Conservation (phyloP, 2,329 filamentous ascomycete genomes). For the Colletotrichum sp. region DNA sequence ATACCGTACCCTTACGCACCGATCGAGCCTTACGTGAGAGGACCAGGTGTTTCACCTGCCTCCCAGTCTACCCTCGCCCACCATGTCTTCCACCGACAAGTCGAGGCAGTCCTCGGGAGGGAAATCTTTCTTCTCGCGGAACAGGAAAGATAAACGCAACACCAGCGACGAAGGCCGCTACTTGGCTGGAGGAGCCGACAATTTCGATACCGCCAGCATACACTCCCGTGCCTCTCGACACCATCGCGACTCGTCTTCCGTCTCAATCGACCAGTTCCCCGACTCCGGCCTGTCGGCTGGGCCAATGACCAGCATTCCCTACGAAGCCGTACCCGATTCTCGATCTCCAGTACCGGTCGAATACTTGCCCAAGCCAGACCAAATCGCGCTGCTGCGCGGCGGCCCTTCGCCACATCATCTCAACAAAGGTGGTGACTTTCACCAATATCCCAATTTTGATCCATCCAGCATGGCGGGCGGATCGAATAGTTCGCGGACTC, state of each 20-base stretch:
- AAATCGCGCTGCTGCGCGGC: conserved; percentile 68
- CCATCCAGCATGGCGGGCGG: conserved; percentile 52
- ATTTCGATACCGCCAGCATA: conserved; percentile 63
- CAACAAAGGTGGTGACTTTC: conserved; percentile 81
- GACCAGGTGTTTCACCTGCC: conserved; percentile 22
- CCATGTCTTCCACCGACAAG: conserved; percentile 75
- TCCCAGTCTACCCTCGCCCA: conserved; percentile 18
- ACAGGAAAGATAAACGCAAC: conserved; percentile 75
- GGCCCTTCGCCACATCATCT: conserved; percentile 78
- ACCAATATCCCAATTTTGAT: conserved; percentile 85
- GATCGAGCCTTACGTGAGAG: conserved; percentile 19
- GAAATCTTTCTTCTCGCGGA: conserved; percentile 87
- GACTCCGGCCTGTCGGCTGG: conserved; percentile 75
- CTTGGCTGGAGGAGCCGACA: conserved; percentile 57
- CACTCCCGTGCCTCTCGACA: conserved; percentile 78
- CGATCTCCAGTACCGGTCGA: conserved; percentile 76
- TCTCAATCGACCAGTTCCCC: conserved; percentile 73
- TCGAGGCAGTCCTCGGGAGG: conserved; percentile 77
- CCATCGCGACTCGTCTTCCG: conserved; percentile 75
- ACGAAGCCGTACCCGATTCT: conserved; percentile 73
- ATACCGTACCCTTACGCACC: background rate
- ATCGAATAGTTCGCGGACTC: conserved; percentile 63
- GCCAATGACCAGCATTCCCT: conserved; percentile 87
- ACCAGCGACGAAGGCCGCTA: conserved; percentile 64
- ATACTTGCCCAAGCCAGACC: conserved; percentile 72